Evolutionary conservation across 495 filamentous ascomycete species (phyloP), one percentile per base, ranked within the genome.

Genomic region (Poronia punctata): DNA sequence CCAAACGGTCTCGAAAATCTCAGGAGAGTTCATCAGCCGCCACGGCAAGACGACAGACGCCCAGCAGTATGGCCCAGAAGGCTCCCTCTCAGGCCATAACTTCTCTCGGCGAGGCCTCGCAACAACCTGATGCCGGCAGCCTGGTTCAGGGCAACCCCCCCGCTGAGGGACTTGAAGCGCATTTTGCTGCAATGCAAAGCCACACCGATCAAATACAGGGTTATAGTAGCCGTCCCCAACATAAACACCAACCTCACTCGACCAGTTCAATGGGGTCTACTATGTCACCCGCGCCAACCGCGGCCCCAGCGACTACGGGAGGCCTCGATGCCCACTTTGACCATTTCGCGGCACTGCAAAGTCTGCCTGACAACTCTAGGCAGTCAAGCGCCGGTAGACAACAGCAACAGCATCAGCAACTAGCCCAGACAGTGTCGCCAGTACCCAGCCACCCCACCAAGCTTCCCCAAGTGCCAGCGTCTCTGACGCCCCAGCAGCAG

Each of bases 251-350:
- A n/a, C 44, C 40, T 30, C 54, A 51, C 22, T 7, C 46, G 6
- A 37, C 43, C 4, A 27, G 32, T 15, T 35, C 49, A 4, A 47
- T 56, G 16, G 49, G 52, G 4, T 43, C 35, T 14, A 48, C 45
- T 0, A 24, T 37, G 14, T 53, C 55, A 23, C 50, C 55, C 11
- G 37, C 35, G 24, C 49, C 46, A 11, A 46, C 49, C 17, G 16
- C 43, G 35, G 37, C 23, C 12, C 23, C 43, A 5, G 34, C 40
- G 17, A 37, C 49, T 5, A 35, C 49, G 1, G 54, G 63, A 36
- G 60, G 64, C n/a, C 43, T 67, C n/a, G 61, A 67, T 29, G 60
- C 62, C 12, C 64, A 65, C 35, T 64, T 54, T 34, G 64, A 65
- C 14, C 55, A 57, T 29, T 67, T 67, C 49, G 52, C 57, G 20